Conservation (phyloP, 2,329 filamentous ascomycete species). For the Paraphoma sp. region DNA sequence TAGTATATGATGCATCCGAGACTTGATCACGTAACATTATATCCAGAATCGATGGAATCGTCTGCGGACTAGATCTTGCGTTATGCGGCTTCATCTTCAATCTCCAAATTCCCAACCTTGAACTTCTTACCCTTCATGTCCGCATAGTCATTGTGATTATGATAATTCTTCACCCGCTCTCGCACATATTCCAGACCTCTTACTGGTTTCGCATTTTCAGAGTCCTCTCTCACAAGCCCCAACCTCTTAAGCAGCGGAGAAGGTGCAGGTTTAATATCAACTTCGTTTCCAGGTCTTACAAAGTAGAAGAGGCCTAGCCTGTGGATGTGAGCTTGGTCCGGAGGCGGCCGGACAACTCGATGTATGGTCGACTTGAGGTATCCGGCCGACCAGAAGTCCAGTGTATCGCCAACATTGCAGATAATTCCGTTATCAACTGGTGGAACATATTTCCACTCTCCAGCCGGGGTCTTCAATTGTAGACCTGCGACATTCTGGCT, state of each 20-base stretch:
- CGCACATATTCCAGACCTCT: conserved; percentile 51
- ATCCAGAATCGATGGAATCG: no score
- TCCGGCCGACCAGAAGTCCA: conserved; percentile 50
- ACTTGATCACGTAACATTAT: no score
- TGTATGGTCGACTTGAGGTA: conserved; percentile 60
- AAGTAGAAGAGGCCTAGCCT: conserved; percentile 53
- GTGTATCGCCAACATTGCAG: conserved; percentile 56
- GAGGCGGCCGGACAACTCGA: conserved; percentile 56
- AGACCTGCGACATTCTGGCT: conserved; percentile 56
- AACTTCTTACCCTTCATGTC: conserved; percentile 51
- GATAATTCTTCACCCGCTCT: conserved; percentile 51
- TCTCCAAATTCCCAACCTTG: conserved; percentile 49
- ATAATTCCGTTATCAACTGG: conserved; percentile 57
- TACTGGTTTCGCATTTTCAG: conserved; percentile 35
- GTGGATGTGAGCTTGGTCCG: conserved; percentile 46
- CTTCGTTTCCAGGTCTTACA: conserved; percentile 47
- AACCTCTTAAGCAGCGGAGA: conserved; percentile 43
- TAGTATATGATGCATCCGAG: no score
- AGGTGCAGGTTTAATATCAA: conserved; percentile 46
- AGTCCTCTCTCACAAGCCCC: conserved; percentile 29
- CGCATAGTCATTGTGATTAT: conserved; percentile 48
- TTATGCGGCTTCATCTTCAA: conserved; percentile 48
- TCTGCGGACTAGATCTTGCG: neutral
- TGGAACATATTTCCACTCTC: conserved; percentile 57
- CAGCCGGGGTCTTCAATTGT: conserved; percentile 54